Conservation (phyloP, 1,284 basidiomycete species). For the Cyathus olla region DNA sequence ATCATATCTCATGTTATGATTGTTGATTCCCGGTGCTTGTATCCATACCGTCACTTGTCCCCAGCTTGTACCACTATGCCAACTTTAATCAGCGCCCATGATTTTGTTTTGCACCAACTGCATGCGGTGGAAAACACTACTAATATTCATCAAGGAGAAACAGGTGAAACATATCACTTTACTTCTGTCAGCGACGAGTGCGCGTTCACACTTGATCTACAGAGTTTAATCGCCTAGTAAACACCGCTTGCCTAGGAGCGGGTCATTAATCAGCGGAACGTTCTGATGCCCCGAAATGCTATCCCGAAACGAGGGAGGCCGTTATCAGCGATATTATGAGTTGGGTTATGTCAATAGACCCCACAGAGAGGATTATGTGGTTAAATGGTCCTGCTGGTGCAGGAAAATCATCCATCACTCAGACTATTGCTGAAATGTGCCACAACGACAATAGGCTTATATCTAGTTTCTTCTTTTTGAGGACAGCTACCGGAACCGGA, state of each 20-base stretch:
- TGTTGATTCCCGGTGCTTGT: too few relatives aligned
- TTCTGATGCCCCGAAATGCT: neutral
- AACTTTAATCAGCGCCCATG: too few relatives aligned
- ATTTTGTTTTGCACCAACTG: too few relatives aligned
- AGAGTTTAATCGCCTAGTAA: too few relatives aligned
- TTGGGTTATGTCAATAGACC: neutral
- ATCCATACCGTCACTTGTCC: too few relatives aligned
- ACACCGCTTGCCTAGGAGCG: neutral
- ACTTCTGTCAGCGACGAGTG: too few relatives aligned
- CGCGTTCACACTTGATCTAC: too few relatives aligned
- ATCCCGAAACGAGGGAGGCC: neutral
- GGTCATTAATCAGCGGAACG: neutral
- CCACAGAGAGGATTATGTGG: slow-evolving; percentile 1
- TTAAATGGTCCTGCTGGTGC: slow-evolving; percentile 1
- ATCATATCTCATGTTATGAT: too few relatives aligned
- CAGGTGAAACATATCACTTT: too few relatives aligned
- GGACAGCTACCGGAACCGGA: neutral
- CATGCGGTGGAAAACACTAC: too few relatives aligned
- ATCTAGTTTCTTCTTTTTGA: slow-evolving; percentile 1
- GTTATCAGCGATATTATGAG: neutral
- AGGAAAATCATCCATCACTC: slow-evolving; percentile 1
- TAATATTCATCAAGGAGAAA: too few relatives aligned
- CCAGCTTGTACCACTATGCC: too few relatives aligned
- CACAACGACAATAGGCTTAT: neutral
- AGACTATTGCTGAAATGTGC: neutral